Base-by-base conservation (phyloP, 495 filamentous ascomycete species). In the Xylaria flabelliformis region DNA sequence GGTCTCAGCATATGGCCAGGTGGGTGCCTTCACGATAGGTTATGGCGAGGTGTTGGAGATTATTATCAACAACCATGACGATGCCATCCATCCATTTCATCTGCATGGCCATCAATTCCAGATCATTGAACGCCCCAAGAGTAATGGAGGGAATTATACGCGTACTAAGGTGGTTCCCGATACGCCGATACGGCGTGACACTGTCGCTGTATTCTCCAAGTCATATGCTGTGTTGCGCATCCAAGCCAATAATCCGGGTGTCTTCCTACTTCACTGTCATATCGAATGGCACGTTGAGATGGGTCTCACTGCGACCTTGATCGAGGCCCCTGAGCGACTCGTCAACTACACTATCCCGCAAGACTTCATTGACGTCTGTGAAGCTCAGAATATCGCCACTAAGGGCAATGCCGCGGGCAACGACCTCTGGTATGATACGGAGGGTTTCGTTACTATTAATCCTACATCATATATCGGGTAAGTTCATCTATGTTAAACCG, bases 191-290 rank as follows among this genome's bases (percentile, higher is more conserved):
- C 77, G 83, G 21, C 81, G 89, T 53, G 90, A 92, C 79, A 90
- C 88, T 0, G 72, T 91, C 0, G 73, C 83, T 56, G 84, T 91
- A 34, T 80, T 82, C 50, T 81, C 88, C 8, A 80, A 85, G 44
- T 88, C 87, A 26, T 84, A 88, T 75, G 84, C 84, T 13, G 88
- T 91, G 5, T 77, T 91, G 42, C 84, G 89, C 46, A 91, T 90
- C 74, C 78, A 77, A 21, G 88, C 88, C 1, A 75, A 86, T 69
- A 97, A 97, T 77, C 91, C 93, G 21, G 94, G 91, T 65, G 86
- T 94, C 46, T 94, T 90, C 87, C 80, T 94, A 29, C 92, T 94
- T 79, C 93, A 96, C 78, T 95, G 93, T 81, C 92, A 94, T 80
- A 86, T 93, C 36, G 92, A 93, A 83, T 94, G 92, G 91, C 93